phyloP scores from a whole-genome alignment of 345 rosid species.

The Eucalyptus erythrocorys region DNA sequence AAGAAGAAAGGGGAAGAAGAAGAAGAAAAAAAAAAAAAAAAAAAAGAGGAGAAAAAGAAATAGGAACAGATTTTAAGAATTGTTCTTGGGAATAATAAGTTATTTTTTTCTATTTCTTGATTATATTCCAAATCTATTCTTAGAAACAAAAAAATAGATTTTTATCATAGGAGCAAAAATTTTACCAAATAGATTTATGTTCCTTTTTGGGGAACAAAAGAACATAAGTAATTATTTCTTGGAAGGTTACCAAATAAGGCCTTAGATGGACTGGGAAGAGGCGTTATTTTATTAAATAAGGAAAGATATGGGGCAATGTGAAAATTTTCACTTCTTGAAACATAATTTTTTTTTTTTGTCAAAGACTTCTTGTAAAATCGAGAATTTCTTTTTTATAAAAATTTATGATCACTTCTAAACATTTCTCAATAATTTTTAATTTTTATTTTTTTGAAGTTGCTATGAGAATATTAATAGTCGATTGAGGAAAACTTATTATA shows the following conservation, averaged over 20 bases:
- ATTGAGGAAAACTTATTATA: neutral
- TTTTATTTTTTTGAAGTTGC: neutral
- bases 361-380: neutral
- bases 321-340: neutral
- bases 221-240: accelerated
- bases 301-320: neutral
- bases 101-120: too few species aligned
- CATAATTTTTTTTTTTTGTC: neutral
- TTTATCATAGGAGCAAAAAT: accelerated
- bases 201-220: accelerated
- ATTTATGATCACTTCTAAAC: neutral
- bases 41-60: too few species aligned
- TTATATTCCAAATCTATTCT: too few species aligned
- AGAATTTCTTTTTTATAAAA: neutral
- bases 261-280: too few species aligned
- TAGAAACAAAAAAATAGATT: too few species aligned
- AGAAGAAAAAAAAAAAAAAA: too few species aligned
- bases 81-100: accelerated
- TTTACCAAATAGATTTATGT: accelerated
- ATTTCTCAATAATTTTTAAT: neutral
- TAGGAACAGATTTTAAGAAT: too few species aligned
- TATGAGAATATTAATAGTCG: too few species aligned
- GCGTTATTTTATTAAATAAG: neutral
- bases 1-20: too few species aligned
- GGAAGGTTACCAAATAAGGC: too few species aligned